Evolutionary conservation across 2,329 filamentous ascomycete genomes (phyloP), one percentile per base, ranked within the genome.

Genomic region (Penicillium sp.): DNA sequence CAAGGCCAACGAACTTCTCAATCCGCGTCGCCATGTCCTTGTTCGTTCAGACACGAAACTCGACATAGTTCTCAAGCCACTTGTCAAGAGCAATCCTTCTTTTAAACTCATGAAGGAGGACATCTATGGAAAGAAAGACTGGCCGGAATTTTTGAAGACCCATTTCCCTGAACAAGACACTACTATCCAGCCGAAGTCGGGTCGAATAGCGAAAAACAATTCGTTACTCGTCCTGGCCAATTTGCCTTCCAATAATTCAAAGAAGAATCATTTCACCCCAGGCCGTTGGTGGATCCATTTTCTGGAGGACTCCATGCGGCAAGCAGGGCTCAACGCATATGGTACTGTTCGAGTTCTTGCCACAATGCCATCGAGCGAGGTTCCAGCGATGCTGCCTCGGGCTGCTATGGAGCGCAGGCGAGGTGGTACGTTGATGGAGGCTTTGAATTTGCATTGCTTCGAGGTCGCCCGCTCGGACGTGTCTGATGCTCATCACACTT

Each of bases 11-110:
- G 80, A 90, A 0, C 76, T 82, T 43, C 78, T 99, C 7, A 76
- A 90, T 64, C 93, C 93, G 4, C 86, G 91, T 53, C 86, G 84
- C 5, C 94, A 99, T 75, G 76, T 97, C 42, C 79, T 99, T 40
- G 80, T 97, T 72, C n/a, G 13, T 36, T 4, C 34, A 92, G 97
- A 66, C 85, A 87, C 3, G 83, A 10, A 18, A 3, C 21, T 81
- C 3, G 58, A 74, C 1, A 77, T 83, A 0, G 84, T 87, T 56
- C 82, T 96, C 22, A 64, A 81, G 16, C 77, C 83, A 0, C 76
- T 92, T 1, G 69, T 83, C 6, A 65, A 79, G 1, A 75, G 75
- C 2, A 78, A 79, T 48, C 73, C 77, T 5, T 72, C 65, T 46
- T 80, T 77, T 57, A 72, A 75, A 34, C 66, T 89, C 43, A 50